Base-by-base conservation (phyloP, 768 basidiomycete genomes). In the Suillus tomentosus region DNA sequence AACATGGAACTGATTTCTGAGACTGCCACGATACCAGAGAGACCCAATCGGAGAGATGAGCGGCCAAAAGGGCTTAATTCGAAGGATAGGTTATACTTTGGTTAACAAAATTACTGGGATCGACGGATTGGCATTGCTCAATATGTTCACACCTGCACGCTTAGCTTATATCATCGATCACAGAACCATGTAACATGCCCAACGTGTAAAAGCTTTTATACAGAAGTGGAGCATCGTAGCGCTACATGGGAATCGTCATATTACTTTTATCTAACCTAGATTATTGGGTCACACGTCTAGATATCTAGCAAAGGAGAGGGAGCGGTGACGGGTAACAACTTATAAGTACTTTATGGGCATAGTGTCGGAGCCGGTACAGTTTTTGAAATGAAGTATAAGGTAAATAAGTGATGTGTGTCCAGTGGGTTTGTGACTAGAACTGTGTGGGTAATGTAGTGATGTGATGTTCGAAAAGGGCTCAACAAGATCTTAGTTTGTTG, bases 11-110 rank as follows among this genome's bases (percentile, higher is more conserved):
- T 78, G 64, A 66, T 77, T 55, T 62, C 68, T 50, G 70, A 69
- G 54, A 47, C 68, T 50, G 48, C 62, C 36, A 37, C 36, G 58
- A 68, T 67, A 54, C n/a, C 66, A 54, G 63, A 63, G 65, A 58
- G 39, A 19, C 31, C 47, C 31, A 63, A 54, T 58, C 63, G 59
- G 62, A 62, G 39, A 57, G 39, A 57, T 8, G 66, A 40, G 66
- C 68, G 61, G 47, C 60, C 67, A 34, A 70, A 68, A 45, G 74
- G 75, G 62, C 62, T 73, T 69, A 69, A 69, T 61, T 50, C 70
- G 63, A 70, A 67, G 50, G 79, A 82, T 71, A 74, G 70, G 50
- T 74, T 85, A 53, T 79, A 80, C 61, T 83, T 85, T 73, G 72
- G 71, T 64, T 84, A 70, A 75, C 67, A 27, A 60, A 63, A 17